Base-by-base conservation (phyloP, 2,329 filamentous ascomycete species). In the Phoma sp. region DNA sequence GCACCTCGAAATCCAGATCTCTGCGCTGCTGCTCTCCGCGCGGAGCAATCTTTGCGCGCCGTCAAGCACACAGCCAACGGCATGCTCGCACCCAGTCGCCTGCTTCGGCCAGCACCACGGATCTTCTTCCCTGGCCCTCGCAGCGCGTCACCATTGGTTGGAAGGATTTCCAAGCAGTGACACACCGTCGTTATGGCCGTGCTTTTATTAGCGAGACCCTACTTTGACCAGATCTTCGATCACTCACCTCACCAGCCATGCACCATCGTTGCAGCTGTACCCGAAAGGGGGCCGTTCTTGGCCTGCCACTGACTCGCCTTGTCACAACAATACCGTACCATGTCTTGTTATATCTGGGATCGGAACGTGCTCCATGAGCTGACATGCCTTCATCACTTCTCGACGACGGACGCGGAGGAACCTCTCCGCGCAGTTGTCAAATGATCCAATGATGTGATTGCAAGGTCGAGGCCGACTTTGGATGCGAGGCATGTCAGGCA, bases 141-240 rank as follows among this genome's bases (percentile, higher is more conserved):
- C 14, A 12, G 10, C 34, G 10, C 12, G 30, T 11, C 18, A 5
- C 25, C 17, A 45, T 48, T 48, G 51, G 45, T n/a, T 39, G 45
- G 33, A 38, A 15, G 2, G 7, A 5, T 30, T 36, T 28, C 42
- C 30, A 28, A 20, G 26, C 10, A 17, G 18, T 40, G 28, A 21
- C 20, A 48, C 37, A 42, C 43, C 43, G 28, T 43, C 21, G 32
- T 34, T 28, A 39, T 33, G 43, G 38, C 18, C 40, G 21, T 42
- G 36, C 36, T 34, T 23, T 25, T 12, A 3, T 43, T 48, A 48
- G 40, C 33, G 20, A 40, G 30, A 33, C 25, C 32, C 51, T 54
- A 54, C 32, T 34, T 32, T 29, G 18, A 45, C 28, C 17, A 25
- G 34, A 49, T 54, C 45, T 45, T 49, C 45, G 45, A 54, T 49